phyloP scores from a whole-genome alignment of 768 basidiomycete species.

The Lentinus tigrinus region DNA sequence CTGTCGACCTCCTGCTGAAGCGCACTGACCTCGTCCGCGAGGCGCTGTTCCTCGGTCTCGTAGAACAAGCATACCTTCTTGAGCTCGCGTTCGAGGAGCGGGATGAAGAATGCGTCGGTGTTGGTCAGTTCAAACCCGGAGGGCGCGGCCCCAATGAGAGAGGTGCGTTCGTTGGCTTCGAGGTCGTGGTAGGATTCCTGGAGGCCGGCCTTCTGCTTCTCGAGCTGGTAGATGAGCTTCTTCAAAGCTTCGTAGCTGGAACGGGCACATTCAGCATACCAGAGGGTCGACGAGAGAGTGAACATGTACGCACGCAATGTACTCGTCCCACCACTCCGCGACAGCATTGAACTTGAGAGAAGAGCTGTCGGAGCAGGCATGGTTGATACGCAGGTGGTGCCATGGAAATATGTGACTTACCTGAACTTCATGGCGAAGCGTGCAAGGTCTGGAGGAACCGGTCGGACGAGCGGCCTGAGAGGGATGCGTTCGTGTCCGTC shows the following conservation, averaged over 20 bases:
- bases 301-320: slow-evolving; percentile 70
- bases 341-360: slow-evolving; percentile 91
- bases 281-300: neutral
- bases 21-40: slow-evolving; percentile 57
- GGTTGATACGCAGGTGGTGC: neutral
- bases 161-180: slow-evolving; percentile 61
- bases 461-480: slow-evolving; percentile 21
- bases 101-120: slow-evolving; percentile 63
- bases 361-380: slow-evolving; percentile 43
- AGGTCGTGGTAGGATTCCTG: slow-evolving; percentile 45
- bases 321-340: slow-evolving; percentile 90
- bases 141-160: slow-evolving; percentile 45
- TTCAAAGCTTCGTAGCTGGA: slow-evolving; percentile 82
- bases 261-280: neutral
- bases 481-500: slow-evolving; percentile 24
- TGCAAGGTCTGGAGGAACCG: slow-evolving; percentile 12
- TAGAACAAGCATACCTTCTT: slow-evolving; percentile 83
- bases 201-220: slow-evolving; percentile 66
- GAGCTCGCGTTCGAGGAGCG: slow-evolving; percentile 79
- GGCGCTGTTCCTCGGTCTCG: slow-evolving; percentile 68
- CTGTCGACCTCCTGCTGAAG: slow-evolving; percentile 55
- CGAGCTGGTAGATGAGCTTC: slow-evolving; percentile 81
- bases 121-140: slow-evolving; percentile 27
- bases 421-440: slow-evolving; percentile 59
- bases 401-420: slow-evolving; percentile 30